Base-by-base conservation (phyloP, 1,139 yeast species). In the Yarrowia galli region DNA sequence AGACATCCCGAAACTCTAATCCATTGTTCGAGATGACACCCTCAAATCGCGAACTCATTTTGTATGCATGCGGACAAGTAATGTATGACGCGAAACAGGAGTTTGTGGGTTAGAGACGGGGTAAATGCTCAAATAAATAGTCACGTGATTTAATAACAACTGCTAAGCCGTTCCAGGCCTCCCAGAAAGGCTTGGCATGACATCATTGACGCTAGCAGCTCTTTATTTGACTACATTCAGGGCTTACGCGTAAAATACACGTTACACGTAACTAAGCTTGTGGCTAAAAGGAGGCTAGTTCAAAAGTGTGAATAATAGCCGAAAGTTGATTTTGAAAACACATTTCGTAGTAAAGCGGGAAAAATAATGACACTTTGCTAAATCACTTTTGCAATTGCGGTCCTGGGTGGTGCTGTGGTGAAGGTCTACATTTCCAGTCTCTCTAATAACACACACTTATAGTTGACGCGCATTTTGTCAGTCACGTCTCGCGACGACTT, bases 41-140 rank as follows among this genome's bases (percentile, higher is more conserved):
- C 32, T 28, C 32, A 28, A 15, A n/a, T 23, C 61, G 61, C 61
- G 61, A 54, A 12, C 22, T n/a, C 60, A 36, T 53, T 54, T 22
- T 28, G 22, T 51, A 54, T 54, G 61, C 61, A 54, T 40, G 60
- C 58, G 43, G 60, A 16, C 25, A 53, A 23, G 60, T 53, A 53
- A 53, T 53, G 23, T 53, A 35, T 10, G 32, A 28, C 60, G 60
- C 35, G 58, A 35, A 10, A 4, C 13, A n/a, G 53, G 53, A n/a
- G 36, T 9, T 4, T 6, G 8, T 8, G 8, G 32, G 9, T 10
- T 28, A 10, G 32, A 6, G 10, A 28, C 32, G 32, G 6, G 32
- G 32, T 28, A 28, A 28, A 28, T 28, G 3, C 8, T 28, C 32
- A 28, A 10, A 10, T 28, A 28, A 28, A 28, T 28, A 1, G 7